phyloP scores from a whole-genome alignment of 1,284 basidiomycete genomes.

The Cutaneotrichosporon mucoides region DNA sequence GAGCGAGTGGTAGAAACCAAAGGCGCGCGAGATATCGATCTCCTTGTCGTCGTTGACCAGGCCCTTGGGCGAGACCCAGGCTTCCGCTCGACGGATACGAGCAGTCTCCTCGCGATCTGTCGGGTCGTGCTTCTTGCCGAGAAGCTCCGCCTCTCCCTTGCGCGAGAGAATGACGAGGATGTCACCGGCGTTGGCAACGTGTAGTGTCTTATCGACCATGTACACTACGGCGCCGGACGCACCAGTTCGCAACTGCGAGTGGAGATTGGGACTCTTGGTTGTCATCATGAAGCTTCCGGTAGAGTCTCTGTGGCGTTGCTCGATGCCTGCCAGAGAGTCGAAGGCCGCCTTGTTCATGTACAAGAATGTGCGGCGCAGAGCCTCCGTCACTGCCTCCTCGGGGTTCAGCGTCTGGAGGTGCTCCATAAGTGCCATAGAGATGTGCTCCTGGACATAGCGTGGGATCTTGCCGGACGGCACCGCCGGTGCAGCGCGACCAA shows the following conservation, averaged over 20 bases:
- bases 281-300: slow-evolving; percentile 53
- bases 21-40: slow-evolving; percentile 83
- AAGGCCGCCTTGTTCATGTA: slow-evolving; percentile 74
- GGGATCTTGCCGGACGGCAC: slow-evolving; percentile 49
- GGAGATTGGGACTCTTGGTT: slow-evolving; percentile 18
- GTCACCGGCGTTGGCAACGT: slow-evolving; percentile 87
- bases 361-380: slow-evolving; percentile 79
- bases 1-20: slow-evolving; percentile 87
- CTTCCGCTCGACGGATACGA: slow-evolving; percentile 86
- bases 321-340: slow-evolving; percentile 55
- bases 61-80: slow-evolving; percentile 93
- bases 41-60: slow-evolving; percentile 78
- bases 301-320: slow-evolving; percentile 62
- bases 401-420: slow-evolving; percentile 58
- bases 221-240: slow-evolving; percentile 86
- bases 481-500: slow-evolving; percentile 71
- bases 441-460: slow-evolving; percentile 77
- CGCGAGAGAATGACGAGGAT: slow-evolving; percentile 82
- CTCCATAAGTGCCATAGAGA: slow-evolving; percentile 59
- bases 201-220: slow-evolving; percentile 72
- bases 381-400: slow-evolving; percentile 64
- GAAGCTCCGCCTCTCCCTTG: slow-evolving; percentile 69
- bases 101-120: slow-evolving; percentile 80
- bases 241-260: slow-evolving; percentile 60
- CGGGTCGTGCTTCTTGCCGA: slow-evolving; percentile 84